Conservation (phyloP, 2,329 filamentous ascomycete genomes). For the Aureobasidium melanogenum region DNA sequence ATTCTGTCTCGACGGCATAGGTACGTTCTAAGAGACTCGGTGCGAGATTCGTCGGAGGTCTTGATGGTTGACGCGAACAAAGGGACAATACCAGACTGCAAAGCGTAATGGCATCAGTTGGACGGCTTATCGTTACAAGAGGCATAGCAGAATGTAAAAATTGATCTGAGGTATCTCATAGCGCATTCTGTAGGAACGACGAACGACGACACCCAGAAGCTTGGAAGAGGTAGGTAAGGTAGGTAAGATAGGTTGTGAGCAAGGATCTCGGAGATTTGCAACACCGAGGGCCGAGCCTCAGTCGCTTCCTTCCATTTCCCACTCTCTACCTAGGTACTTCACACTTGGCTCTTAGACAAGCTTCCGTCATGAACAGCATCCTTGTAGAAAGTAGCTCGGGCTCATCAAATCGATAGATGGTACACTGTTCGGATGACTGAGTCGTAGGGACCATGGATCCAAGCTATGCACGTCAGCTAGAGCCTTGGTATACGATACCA, state of each 20-base stretch:
- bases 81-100: not conserved
- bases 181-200: too few species aligned
- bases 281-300: not conserved
- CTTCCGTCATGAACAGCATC: not conserved
- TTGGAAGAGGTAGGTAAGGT: too few species aligned
- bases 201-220: too few species aligned
- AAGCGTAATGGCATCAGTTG: not conserved
- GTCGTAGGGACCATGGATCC: too few species aligned
- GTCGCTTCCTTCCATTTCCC: not conserved
- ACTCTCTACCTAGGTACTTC: not conserved
- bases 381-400: not conserved
- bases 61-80: not conserved
- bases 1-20: not conserved
- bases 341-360: not conserved
- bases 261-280: not conserved
- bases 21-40: not conserved
- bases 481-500: not conserved
- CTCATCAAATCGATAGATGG: not conserved
- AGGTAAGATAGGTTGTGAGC: not conserved
- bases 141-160: not conserved
- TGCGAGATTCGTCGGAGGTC: not conserved
- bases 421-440: not conserved
- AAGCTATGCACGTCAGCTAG: not conserved
- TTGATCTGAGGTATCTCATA: not conserved
- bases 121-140: not conserved